Evolutionary conservation across 1,139 yeast genomes (phyloP), one percentile per base, ranked within the genome.

Genomic region (Wickerhamomyces sp.): DNA sequence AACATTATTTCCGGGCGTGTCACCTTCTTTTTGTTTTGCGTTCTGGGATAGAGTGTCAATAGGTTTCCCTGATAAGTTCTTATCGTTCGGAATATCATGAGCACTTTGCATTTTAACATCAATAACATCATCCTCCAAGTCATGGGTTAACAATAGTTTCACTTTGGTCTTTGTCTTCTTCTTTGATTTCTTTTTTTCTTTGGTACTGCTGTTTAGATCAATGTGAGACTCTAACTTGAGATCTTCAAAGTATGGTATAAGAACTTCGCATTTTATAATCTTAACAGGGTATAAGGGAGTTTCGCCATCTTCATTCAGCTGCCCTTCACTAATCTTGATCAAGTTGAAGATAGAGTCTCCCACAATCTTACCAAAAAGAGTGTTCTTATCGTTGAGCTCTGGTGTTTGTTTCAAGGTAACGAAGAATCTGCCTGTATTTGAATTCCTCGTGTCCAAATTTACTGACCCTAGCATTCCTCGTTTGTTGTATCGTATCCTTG

Each of bases 321-420:
- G 84, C 12, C 72, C 66, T 32, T 75, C 76, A 3, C 70, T 63
- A 9, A 83, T 79, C 37, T 68, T 66, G 33, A 73, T 59, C 12
- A 80, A 71, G 31, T 70, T 78, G 61, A 72, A 74, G 5, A 79
- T 69, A 0, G 84, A 67, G 25, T 77, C 78, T 2, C 81, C 88
- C 3, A 70, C 71, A 12, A 85, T 65, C 44, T 75, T 72, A 1
- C 95, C 95, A 52, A 86, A 68, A 15, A 81, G 55, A 0, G 81
- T 78, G 45, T 69, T 68, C 42, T 67, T 67, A 25, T 68, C 64
- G 46, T 73, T 68, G 41, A 74, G 59, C 37, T 68, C 71, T 2
- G 77, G 67, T 20, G 70, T 56, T 2, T 72, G 71, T 4, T 61
- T 63, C 42, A 77, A 55, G 0, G 85, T 76, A 22, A 81, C 70